Percentiles rank a stretch among this genome's conserved stretches.
These are phyloP conservation scores for Gastrodia elata DNA, from an alignment of 106 monocot species.

Conservation along the genomic window DNA sequence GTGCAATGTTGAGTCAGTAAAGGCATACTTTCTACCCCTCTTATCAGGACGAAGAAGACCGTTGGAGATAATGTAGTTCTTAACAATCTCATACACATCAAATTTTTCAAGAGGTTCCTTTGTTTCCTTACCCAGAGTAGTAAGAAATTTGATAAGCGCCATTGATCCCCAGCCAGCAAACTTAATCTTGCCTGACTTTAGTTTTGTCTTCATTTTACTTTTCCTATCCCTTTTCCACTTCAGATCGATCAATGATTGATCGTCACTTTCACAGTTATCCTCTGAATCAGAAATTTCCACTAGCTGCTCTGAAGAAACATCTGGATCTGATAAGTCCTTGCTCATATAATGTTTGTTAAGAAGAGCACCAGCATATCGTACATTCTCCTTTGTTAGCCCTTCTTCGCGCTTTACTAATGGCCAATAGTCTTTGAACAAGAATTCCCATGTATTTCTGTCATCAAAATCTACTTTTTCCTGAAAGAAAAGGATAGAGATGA, in stretches of 20 bases:
- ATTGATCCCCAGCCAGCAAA: conserved; percentile 69
- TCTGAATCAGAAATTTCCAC: conserved; percentile 21
- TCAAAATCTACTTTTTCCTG: conserved; percentile 60
- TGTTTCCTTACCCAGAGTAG: conserved; percentile 45
- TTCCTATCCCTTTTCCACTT: conserved; percentile 15
- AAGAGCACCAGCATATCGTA: conserved; percentile 31
- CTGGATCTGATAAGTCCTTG: conserved; percentile 17
- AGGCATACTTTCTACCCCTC: conserved; percentile 45
- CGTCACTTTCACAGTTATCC: conserved; percentile 19
- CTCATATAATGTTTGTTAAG: conserved; percentile 22
- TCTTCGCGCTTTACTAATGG: conserved; percentile 44
- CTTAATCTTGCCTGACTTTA: conserved; percentile 28
- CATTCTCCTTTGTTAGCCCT: conserved; percentile 34
- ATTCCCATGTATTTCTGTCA: conserved; percentile 37
- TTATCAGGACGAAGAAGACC: conserved; percentile 46
- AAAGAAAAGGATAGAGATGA: neutral
- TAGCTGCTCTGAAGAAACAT: conserved; percentile 9
- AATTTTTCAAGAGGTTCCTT: conserved; percentile 28
- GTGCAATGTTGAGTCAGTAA: conserved; percentile 52
- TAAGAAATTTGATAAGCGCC: conserved; percentile 54
- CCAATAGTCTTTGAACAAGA: conserved; percentile 80
- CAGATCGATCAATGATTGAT: conserved; percentile 8
- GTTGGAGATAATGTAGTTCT: conserved; percentile 47
- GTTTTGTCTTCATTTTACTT: conserved; percentile 15
- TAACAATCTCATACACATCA: conserved; percentile 52